Conservation (phyloP, 345 rosid species). For the Excoecaria agallocha region DNA sequence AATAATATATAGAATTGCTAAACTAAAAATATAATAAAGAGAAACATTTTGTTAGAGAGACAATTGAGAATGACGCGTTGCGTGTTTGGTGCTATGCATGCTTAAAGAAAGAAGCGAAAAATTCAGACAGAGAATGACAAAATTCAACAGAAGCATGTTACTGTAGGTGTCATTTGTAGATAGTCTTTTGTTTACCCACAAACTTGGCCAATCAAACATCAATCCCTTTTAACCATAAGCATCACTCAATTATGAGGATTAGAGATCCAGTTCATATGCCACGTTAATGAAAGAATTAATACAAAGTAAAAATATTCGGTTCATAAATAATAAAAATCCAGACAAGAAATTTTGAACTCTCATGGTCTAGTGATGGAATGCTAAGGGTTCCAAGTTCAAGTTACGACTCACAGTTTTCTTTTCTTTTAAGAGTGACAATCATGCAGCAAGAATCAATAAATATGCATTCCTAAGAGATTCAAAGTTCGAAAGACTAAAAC, state of each 20-base stretch:
- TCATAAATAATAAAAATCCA: no score
- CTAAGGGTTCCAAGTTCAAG: no score
- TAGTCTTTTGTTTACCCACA: slow-evolving; percentile 13
- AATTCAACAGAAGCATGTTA: slow-evolving; percentile 26
- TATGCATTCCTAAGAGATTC: neutral
- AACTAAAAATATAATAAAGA: neutral
- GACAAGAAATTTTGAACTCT: no score
- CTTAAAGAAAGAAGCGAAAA: neutral
- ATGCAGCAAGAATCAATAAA: slow-evolving; percentile 1
- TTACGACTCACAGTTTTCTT: no score
- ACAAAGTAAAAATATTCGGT: no score
- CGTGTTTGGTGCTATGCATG: slow-evolving; percentile 33
- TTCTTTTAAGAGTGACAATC: neutral
- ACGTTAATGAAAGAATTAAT: no score
- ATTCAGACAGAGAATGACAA: slow-evolving; percentile 13
- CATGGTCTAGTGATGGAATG: no score
- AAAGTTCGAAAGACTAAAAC: neutral
- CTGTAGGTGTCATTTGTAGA: slow-evolving; percentile 27
- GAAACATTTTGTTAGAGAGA: neutral
- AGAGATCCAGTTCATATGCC: no score
- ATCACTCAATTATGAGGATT: no score
- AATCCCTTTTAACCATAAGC: no score
- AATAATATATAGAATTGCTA: neutral
- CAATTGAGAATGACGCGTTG: slow-evolving; percentile 26
- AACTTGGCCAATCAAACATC: neutral